Evolutionary conservation across 768 basidiomycete genomes (phyloP).

Genomic region (Collybia nuda): DNA sequence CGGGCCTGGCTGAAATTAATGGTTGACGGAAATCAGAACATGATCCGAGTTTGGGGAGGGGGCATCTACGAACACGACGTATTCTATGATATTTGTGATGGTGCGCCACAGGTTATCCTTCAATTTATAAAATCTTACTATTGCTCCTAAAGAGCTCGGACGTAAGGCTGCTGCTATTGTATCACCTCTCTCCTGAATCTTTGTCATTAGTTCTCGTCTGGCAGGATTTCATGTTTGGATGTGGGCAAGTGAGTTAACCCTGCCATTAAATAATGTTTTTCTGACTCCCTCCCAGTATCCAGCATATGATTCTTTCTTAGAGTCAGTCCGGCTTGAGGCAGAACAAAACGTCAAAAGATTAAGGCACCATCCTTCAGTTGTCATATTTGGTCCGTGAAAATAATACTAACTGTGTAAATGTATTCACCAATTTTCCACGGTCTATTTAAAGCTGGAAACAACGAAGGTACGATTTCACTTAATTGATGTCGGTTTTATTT

Average conservation of each 20-base stretch:
- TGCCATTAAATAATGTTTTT: not conserved
- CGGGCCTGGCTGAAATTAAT: constrained; percentile 82
- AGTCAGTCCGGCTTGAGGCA: constrained; percentile 75
- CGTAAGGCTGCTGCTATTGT: constrained; percentile 32
- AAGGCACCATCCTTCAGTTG: constrained; percentile 84
- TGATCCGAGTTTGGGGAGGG: constrained; percentile 91
- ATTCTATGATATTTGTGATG: constrained; percentile 86
- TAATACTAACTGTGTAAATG: not conserved
- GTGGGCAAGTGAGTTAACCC: constrained; percentile 66
- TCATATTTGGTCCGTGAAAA: constrained; percentile 66
- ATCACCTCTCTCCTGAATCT: constrained; percentile 6
- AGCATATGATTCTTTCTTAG: constrained; percentile 78
- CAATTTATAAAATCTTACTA: not conserved
- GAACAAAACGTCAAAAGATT: constrained; percentile 83
- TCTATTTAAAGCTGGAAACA: constrained; percentile 67
- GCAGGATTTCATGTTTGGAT: constrained; percentile 98
- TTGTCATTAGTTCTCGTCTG: constrained; percentile 73
- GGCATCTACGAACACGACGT: constrained; percentile 82
- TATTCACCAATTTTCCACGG: not conserved
- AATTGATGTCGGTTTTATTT: not conserved
- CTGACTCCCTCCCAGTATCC: constrained; percentile 60
- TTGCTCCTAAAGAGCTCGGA: constrained; percentile 53
- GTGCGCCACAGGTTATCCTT: constrained; percentile 33
- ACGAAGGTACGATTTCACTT: constrained; percentile 52
- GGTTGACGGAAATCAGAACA: constrained; percentile 91